Evolutionary conservation across 192 early-diverging fungal genomes (phyloP), one percentile per base, ranked within the genome.

Genomic region (Coemansia sp.): DNA sequence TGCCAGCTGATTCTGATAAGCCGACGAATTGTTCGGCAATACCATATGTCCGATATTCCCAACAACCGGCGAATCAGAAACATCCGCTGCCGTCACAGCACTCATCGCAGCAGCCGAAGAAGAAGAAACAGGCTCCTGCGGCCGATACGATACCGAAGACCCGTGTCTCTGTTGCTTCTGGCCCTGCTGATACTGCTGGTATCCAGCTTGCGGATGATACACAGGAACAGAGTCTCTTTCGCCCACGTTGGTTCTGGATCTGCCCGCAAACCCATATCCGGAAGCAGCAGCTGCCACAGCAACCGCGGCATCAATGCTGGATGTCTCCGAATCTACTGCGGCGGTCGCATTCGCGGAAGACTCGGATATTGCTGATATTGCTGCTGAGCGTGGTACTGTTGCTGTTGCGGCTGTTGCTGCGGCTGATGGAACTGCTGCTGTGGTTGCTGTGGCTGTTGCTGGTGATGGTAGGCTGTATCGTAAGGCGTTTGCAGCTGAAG

Each of bases 291-390:
- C 66, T 11, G 45, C 50, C 56, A 10, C 63, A 29, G 20, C 7
- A 11, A 10, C 52, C 32, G 52, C 58, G 3, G 50, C 51, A 29
- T 52, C 51, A 52, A 52, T 25, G 5, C 25, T 29, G 40, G 64
- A 16, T 25, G 52, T 0, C 4, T 29, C 62, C 16, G 60, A 32
- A 36, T 52, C 61, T 68, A 79, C 61, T 79, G 76, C 25, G 76
- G 76, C 45, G 76, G 76, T 0, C 76, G 76, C 71, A 79, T 73
- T 60, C 76, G 72, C 33, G 77, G 77, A 38, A 75, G 69, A 61
- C 66, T 65, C 63, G 57, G 77, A 71, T 75, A 75, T 66, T 67
- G 77, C 61, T 57, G 77, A 68, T 80, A 72, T 52, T 74, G 72
- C 77, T 70, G 60, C 55, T 64, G 70, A 62, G 61, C 68, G 62